Percentiles rank a stretch among this genome's conserved stretches.
Conservation (phyloP, 495 filamentous ascomycete species). For the Daldinia loculata region DNA sequence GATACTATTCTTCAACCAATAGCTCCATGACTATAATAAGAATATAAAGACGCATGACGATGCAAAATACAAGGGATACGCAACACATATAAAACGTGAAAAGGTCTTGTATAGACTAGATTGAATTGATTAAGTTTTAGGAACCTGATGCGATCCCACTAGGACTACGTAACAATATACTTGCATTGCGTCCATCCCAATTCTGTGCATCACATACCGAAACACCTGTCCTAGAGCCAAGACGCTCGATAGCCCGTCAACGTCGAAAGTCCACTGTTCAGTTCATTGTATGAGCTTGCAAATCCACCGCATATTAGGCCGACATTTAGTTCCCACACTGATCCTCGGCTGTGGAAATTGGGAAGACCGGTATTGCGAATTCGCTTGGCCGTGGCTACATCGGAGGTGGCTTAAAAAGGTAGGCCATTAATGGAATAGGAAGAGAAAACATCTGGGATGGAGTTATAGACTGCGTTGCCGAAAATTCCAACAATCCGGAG, state of each 20-base stretch:
- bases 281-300: background rate
- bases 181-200: background rate
- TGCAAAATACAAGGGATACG: background rate
- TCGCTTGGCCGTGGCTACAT: background rate
- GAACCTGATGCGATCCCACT: background rate
- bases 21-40: too few relatives aligned
- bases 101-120: background rate
- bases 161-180: background rate
- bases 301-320: background rate
- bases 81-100: background rate
- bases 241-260: background rate
- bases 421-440: constrained; percentile 20
- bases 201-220: background rate
- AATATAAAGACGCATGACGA: too few relatives aligned
- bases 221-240: constrained; percentile 1
- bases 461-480: background rate
- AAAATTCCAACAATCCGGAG: background rate
- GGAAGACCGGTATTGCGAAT: constrained; percentile 1
- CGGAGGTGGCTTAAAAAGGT: background rate
- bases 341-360: background rate
- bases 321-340: background rate
- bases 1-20: too few relatives aligned
- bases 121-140: background rate
- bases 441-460: constrained; percentile 1
- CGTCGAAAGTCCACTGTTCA: background rate